These are phyloP conservation scores for Boletus tomentosulus DNA, from an alignment of 768 basidiomycete species.

Conservation along the genomic window DNA sequence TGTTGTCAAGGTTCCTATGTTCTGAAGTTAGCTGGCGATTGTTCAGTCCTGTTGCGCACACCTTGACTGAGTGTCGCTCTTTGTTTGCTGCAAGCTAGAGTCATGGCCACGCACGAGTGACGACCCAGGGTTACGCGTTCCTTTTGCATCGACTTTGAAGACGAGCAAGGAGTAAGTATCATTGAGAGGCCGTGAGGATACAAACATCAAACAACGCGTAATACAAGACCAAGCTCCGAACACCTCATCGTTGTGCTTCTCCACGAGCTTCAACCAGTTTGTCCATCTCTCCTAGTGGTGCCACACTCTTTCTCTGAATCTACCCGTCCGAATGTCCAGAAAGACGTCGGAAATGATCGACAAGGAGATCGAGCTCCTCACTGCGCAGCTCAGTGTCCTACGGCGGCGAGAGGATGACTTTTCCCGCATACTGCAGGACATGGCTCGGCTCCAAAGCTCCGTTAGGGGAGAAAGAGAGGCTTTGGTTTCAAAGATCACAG, in stretches of 20 bases:
- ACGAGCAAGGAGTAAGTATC: not conserved
- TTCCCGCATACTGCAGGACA: slow-evolving; percentile 37
- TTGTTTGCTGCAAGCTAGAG: no score
- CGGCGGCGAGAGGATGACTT: slow-evolving; percentile 38
- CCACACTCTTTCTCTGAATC: not conserved
- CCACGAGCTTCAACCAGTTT: not conserved
- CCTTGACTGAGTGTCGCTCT: no score
- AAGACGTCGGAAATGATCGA: slow-evolving; percentile 28
- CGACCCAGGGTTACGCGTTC: no score
- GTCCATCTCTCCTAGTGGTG: not conserved
- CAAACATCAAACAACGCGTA: not conserved
- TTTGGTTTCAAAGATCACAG: slow-evolving; percentile 27
- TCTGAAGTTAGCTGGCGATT: no score
- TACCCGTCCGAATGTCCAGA: slow-evolving; percentile 16
- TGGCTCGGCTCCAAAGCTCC: slow-evolving; percentile 36
- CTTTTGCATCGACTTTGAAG: no score
- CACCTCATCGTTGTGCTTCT: not conserved
- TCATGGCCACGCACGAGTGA: no score
- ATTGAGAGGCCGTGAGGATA: not conserved
- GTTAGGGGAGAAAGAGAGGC: slow-evolving; percentile 32
- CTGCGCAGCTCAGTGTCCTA: slow-evolving; percentile 36
- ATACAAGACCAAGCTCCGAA: not conserved
- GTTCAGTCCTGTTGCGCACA: no score
- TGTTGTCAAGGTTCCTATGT: no score
- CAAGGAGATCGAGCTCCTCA: slow-evolving; percentile 35